Conservation (phyloP, 1,139 yeast species). For the Saccharomyces uvarum region DNA sequence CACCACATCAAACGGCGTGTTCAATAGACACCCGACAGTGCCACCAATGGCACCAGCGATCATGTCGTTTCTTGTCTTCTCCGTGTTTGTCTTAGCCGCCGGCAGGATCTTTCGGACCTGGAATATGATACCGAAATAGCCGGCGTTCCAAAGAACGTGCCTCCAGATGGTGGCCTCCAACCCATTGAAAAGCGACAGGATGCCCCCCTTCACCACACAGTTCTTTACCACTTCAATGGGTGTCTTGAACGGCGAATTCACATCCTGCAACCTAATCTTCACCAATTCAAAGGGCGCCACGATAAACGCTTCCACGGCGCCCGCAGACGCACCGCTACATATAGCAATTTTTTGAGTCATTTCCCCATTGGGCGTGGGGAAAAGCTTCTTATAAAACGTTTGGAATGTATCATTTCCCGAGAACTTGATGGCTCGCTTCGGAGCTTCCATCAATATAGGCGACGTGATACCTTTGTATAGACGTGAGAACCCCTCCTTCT, state of each 20-base stretch:
- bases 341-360: constrained; percentile 80
- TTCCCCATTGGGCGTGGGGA: constrained; percentile 48
- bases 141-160: constrained; percentile 95
- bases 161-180: constrained; percentile 96
- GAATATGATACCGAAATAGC: constrained; percentile 91
- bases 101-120: constrained; percentile 79
- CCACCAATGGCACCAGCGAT: constrained; percentile 95
- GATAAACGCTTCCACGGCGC: constrained; percentile 92
- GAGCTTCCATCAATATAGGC: constrained; percentile 98
- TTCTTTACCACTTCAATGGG: constrained; percentile 75
- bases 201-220: constrained; percentile 68
- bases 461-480: constrained; percentile 91
- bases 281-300: constrained; percentile 93
- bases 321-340: constrained; percentile 96
- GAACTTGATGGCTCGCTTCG: constrained; percentile 94
- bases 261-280: constrained; percentile 85
- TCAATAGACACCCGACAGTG: constrained; percentile 84
- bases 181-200: constrained; percentile 83
- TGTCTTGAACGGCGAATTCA: constrained; percentile 70
- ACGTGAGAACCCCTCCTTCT: constrained; percentile 75
- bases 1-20: constrained; percentile 97
- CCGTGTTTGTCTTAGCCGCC: constrained; percentile 56
- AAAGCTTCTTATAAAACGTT: constrained; percentile 62
- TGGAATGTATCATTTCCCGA: constrained; percentile 99
- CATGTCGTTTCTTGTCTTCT: constrained; percentile 78